phyloP scores from a whole-genome alignment of 202 grass and related monocot genomes.

The Schoenoplectus tabernaemontani region DNA sequence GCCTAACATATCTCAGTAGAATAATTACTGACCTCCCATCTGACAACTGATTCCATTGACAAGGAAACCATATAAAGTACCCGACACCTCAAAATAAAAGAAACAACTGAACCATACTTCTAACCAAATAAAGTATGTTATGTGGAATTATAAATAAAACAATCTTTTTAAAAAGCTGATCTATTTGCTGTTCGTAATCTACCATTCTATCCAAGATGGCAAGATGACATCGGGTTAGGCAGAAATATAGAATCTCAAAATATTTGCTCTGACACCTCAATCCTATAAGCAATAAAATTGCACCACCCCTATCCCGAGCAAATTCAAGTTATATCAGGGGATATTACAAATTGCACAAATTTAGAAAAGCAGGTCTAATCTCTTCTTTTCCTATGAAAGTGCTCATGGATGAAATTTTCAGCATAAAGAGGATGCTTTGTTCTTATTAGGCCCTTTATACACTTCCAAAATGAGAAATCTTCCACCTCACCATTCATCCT shows the following conservation, averaged over 20 bases:
- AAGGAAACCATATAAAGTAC: neutral
- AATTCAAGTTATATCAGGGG: constrained; percentile 1
- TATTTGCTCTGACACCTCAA: constrained; percentile 17
- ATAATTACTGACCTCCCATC: no score
- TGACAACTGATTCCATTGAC: neutral
- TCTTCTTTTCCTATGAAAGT: constrained; percentile 75
- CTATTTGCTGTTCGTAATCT: neutral
- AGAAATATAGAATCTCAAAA: constrained; percentile 28
- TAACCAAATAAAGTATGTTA: neutral
- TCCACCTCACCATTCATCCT: constrained; percentile 54
- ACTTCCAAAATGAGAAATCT: constrained; percentile 99
- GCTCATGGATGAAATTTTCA: constrained; percentile 78
- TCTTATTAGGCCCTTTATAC: constrained; percentile 90
- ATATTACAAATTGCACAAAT: neutral
- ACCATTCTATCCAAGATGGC: constrained; percentile 10
- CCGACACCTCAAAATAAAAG: neutral
- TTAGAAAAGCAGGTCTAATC: constrained; percentile 25
- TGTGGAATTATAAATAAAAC: neutral
- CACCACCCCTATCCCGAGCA: constrained; percentile 4
- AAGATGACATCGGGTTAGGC: constrained; percentile 1
- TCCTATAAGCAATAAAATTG: constrained; percentile 31
- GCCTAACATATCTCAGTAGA: no score
- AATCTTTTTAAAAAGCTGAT: neutral
- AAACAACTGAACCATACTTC: neutral
- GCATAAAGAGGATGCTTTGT: constrained; percentile 86